Evolutionary conservation across 2,329 filamentous ascomycete genomes (phyloP).

Genomic region (Trichoderma lentiforme): DNA sequence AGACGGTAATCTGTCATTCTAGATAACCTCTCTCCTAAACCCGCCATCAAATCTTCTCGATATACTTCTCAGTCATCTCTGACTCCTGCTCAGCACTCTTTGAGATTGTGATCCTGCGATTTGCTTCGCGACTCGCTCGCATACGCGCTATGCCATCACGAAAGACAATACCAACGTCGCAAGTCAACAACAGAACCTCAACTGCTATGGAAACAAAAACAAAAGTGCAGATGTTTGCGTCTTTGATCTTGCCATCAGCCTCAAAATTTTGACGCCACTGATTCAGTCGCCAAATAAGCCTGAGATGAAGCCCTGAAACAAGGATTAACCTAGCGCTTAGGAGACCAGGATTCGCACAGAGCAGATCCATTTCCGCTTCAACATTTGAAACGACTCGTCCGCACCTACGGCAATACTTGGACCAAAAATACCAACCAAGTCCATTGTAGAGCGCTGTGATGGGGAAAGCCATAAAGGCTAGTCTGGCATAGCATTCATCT

Average conservation of each 20-base stretch:
- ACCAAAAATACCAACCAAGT: not conserved
- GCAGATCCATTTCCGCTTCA: not conserved
- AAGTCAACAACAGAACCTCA: not conserved
- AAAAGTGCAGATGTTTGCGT: not conserved
- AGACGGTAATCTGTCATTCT: too few relatives aligned
- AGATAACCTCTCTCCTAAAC: too few relatives aligned
- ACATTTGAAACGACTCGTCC: too few relatives aligned
- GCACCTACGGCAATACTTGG: too few relatives aligned
- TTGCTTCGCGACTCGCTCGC: too few relatives aligned
- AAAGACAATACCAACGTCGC: not conserved
- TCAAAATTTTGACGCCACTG: not conserved
- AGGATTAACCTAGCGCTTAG: not conserved
- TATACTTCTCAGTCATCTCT: too few relatives aligned
- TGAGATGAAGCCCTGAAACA: too few relatives aligned
- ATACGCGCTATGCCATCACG: not conserved
- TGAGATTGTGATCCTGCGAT: rapidly evolving
- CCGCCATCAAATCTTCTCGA: too few relatives aligned
- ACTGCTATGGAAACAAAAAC: not conserved
- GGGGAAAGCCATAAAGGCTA: not conserved
- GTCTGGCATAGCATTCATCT: not conserved
- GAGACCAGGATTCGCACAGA: not conserved
- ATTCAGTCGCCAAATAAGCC: not conserved
- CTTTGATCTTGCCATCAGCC: not conserved
- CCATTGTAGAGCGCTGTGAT: not conserved
- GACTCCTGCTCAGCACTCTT: too few relatives aligned